Conservation (phyloP, 805 yeast genomes). For the Cyberlindnera mycetangii region DNA sequence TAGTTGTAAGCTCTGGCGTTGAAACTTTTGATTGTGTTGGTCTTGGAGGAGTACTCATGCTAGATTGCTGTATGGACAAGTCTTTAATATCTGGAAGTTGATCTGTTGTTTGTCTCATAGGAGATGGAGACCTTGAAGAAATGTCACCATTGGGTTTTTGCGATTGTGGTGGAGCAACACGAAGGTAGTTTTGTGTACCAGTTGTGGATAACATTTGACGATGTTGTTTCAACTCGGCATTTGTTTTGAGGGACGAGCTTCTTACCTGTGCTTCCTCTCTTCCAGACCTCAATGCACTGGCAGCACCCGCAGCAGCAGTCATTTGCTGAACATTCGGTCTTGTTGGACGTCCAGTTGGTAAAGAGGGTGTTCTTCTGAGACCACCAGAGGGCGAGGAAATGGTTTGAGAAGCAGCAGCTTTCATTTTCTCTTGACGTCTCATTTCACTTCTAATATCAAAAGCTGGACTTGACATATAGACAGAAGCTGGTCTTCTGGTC, state of each 20-base stretch:
- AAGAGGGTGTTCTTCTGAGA: constrained; percentile 11
- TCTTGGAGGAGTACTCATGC: constrained; percentile 4
- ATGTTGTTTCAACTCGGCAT: constrained; percentile 3
- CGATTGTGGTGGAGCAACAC: no score
- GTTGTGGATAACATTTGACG: neutral
- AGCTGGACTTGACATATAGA: constrained; percentile 25
- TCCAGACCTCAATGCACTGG: constrained; percentile 17
- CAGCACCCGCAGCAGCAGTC: constrained; percentile 27
- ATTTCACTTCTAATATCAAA: constrained; percentile 29
- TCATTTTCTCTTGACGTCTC: constrained; percentile 24
- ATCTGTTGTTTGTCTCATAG: constrained; percentile 4
- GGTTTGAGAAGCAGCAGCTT: constrained; percentile 10
- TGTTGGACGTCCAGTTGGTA: constrained; percentile 9
- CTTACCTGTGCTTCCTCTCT: constrained; percentile 15
- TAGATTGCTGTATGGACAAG: constrained; percentile 1
- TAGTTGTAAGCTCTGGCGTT: constrained; percentile 3
- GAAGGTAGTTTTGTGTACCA: neutral
- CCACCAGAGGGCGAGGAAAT: neutral
- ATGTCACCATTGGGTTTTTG: no score
- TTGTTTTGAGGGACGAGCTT: constrained; percentile 6
- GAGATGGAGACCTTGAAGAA: constrained; percentile 23
- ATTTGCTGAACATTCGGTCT: constrained; percentile 3
- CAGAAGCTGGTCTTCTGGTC: constrained; percentile 22
- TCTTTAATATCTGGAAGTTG: constrained; percentile 19
- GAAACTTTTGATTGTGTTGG: constrained; percentile 1